Base-by-base conservation (phyloP, 805 yeast species). In the Hanseniaspora taiwanica region DNA sequence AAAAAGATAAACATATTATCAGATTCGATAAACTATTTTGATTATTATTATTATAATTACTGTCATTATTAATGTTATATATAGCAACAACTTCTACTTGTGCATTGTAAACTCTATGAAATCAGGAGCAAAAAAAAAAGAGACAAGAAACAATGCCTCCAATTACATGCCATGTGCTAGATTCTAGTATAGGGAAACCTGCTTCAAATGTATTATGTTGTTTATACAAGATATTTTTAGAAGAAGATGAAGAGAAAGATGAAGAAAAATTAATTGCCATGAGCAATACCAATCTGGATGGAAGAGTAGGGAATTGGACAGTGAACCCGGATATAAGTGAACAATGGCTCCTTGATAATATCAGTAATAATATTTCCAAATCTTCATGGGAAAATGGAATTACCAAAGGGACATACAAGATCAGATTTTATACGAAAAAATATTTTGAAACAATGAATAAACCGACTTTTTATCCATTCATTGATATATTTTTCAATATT, bases 131-230 rank as follows among this genome's bases (percentile, higher is more conserved):
- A 7, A 27, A 9, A 9, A 10, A 8, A 27, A 27, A 10, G 6
- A 27, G 6, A 27, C 31, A 9, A 8, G 6, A 29, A n/a, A 29
- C 4, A n/a, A 29, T 29, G 33, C 33, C 33, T n/a, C 33, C 33
- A 29, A 29, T 29, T 18, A 29, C 96, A 2, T 87, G 96, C 62
- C 97, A 87, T 57, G 73, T 87, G 8, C 66, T 87, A 18, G 95
- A 87, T 53, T 86, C 96, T 6, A 77, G 81, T 8, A 60, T 67
- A 6, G 97, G 97, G 1, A 69, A 65, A 44, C 97, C 97, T 1
- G 96, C 95, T 1, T 55, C 62, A 0, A 69, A 67, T n/a, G 87
- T 87, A n/a, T 61, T 67, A 2, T 83, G 91, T 53, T 76, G 76
- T 21, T 61, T 81, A 27, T 73, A 64, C 52, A 47, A 44, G 24